Conservation (phyloP, 306 rosid species). For the Vigna mungo region DNA sequence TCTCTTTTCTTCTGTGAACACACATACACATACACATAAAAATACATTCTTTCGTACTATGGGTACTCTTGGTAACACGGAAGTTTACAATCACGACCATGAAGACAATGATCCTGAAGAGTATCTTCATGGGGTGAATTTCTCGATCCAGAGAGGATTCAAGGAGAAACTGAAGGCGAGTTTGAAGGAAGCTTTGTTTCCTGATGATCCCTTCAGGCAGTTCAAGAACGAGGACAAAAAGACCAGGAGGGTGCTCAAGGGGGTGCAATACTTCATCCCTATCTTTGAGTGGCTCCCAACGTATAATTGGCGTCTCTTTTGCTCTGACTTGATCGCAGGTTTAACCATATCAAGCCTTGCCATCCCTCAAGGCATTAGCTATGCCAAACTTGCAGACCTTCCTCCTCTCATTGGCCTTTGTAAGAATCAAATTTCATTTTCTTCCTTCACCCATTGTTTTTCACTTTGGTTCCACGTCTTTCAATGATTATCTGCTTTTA, state of each 20-base stretch:
- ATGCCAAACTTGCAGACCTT: conserved; percentile 70
- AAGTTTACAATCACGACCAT: background rate
- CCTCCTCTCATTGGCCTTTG: conserved; percentile 90
- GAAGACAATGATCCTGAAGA: background rate
- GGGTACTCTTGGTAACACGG: background rate
- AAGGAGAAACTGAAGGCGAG: conserved; percentile 48
- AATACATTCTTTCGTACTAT: background rate
- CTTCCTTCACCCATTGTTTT: background rate
- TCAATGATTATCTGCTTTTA: background rate
- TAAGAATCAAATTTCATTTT: conserved; percentile 38
- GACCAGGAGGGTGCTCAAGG: conserved; percentile 38
- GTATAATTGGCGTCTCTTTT: conserved; percentile 48
- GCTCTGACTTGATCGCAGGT: conserved; percentile 76
- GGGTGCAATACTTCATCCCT: conserved; percentile 67
- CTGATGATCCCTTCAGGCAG: conserved; percentile 75
- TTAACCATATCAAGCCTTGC: conserved; percentile 89
- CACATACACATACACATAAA: background rate
- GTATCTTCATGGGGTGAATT: conserved; percentile 50
- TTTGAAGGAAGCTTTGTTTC: conserved; percentile 66
- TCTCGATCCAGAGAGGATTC: conserved; percentile 52
- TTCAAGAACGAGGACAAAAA: conserved; percentile 42
- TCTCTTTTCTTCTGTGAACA: too few relatives aligned
- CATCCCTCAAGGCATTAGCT: conserved; percentile 95
- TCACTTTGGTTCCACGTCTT: background rate
- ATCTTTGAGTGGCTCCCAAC: conserved; percentile 74